Conservation (phyloP, 306 rosid species). For the Morella rubra region DNA sequence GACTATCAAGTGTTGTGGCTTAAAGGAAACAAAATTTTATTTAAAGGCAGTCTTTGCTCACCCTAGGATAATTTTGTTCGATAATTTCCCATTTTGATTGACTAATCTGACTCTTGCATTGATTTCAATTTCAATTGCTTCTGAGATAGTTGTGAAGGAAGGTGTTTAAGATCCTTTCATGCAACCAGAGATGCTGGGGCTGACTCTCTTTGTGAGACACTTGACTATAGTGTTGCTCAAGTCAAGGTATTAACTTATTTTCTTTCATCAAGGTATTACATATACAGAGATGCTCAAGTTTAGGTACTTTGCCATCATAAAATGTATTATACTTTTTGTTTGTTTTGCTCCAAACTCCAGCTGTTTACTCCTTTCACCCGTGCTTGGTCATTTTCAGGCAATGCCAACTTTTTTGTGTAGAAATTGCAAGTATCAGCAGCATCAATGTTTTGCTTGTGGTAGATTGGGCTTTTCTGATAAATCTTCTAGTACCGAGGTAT, state of each 20-base stretch:
- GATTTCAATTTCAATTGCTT: slow-evolving; percentile 21
- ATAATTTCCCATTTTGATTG: background rate
- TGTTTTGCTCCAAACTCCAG: slow-evolving; percentile 9
- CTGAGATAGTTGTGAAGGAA: slow-evolving; percentile 59
- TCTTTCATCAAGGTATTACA: background rate
- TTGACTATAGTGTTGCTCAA: slow-evolving; percentile 44
- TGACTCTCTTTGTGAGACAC: slow-evolving; percentile 45
- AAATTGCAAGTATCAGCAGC: slow-evolving; percentile 58
- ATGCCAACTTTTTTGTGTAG: slow-evolving; percentile 49
- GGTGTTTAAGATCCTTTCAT: slow-evolving; percentile 72
- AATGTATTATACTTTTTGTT: background rate
- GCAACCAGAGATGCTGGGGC: slow-evolving; percentile 39
- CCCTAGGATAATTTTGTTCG: background rate
- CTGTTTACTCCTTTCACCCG: slow-evolving; percentile 15
- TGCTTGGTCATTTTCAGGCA: slow-evolving; percentile 46
- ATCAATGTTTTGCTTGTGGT: slow-evolving; percentile 72
- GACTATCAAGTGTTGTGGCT: slow-evolving; percentile 11
- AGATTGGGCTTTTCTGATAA: slow-evolving; percentile 63
- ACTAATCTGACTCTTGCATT: slow-evolving; percentile 12
- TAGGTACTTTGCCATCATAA: too few relatives aligned
- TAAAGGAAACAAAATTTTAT: background rate
- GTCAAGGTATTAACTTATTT: slow-evolving; percentile 37
- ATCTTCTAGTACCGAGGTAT: slow-evolving; percentile 55
- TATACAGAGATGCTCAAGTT: background rate
- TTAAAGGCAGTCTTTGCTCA: background rate